Evolutionary conservation across 805 yeast species (phyloP).

Genomic region (Cyberlindnera japonica): DNA sequence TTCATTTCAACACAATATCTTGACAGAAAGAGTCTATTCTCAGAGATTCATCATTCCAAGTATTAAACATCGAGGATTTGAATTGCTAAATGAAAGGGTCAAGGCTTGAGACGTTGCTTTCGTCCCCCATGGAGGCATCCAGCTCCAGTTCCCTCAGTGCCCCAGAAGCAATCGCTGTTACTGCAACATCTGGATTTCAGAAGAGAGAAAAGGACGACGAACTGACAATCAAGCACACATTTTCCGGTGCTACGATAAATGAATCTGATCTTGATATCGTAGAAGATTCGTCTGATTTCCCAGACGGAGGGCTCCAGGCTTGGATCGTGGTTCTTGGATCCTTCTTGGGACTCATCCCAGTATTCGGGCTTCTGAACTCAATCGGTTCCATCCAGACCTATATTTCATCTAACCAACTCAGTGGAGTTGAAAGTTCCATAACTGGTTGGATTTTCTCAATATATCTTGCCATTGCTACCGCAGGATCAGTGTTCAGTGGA

Average conservation of each 20-base stretch:
- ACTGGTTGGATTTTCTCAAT: constrained; percentile 66
- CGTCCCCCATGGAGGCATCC: background rate
- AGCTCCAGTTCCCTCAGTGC: background rate
- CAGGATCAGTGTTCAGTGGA: constrained; percentile 53
- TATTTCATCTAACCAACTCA: constrained; percentile 51
- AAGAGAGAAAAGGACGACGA: constrained; percentile 4
- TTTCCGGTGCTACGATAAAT: constrained; percentile 7
- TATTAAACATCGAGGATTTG: too few relatives aligned
- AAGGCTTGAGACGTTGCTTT: background rate
- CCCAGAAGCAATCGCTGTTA: constrained; percentile 1
- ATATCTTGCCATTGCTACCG: constrained; percentile 47
- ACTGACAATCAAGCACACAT: constrained; percentile 8
- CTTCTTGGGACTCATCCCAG: constrained; percentile 54
- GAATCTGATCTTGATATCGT: constrained; percentile 6
- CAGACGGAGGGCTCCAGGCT: constrained; percentile 58
- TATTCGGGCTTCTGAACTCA: constrained; percentile 57
- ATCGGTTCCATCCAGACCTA: constrained; percentile 67
- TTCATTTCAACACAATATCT: too few relatives aligned
- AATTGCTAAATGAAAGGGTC: background rate
- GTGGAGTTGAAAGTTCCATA: constrained; percentile 43
- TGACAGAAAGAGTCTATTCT: too few relatives aligned
- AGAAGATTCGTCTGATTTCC: constrained; percentile 29
- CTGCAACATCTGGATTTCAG: constrained; percentile 11
- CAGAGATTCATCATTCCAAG: too few relatives aligned
- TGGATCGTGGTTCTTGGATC: constrained; percentile 58